Base-by-base conservation (phyloP, 2,329 filamentous ascomycete species). In the Chaetomiaceae sp. region DNA sequence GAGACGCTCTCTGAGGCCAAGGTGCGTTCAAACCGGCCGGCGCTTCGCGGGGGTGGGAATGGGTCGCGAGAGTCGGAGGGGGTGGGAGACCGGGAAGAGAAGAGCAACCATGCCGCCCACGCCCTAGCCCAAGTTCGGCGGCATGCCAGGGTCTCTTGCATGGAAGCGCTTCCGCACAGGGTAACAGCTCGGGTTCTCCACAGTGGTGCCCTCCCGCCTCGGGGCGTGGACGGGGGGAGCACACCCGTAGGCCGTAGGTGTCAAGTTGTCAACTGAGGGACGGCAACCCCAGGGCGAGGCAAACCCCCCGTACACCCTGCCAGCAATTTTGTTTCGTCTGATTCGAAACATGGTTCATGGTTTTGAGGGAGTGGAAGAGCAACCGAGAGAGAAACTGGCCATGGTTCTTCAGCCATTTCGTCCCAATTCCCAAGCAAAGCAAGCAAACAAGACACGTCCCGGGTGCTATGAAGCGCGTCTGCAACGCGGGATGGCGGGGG, bases 401-500 rank as follows among this genome's bases (percentile, higher is more conserved):
- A n/a, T n/a, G n/a, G n/a, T n/a, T n/a, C n/a, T n/a, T n/a, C n/a
- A n/a, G n/a, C n/a, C n/a, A n/a, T n/a, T n/a, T n/a, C n/a, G n/a
- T n/a, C n/a, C n/a, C n/a, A n/a, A n/a, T n/a, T n/a, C n/a, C n/a
- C n/a, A n/a, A n/a, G n/a, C n/a, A n/a, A n/a, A n/a, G n/a, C n/a
- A n/a, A n/a, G n/a, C n/a, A n/a, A n/a, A n/a, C n/a, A n/a, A n/a
- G n/a, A n/a, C n/a, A n/a, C n/a, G n/a, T n/a, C n/a, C 25, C 9
- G 25, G 25, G 5, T 27, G 25, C 25, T 27, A 9, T 27, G 30
- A 49, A 42, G 47, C 37, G 20, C 30, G 50, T 36, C 21, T 14
- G 40, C 6, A 23, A 40, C 49, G 42, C 42, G 49, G 49, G 49
- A 41, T 52, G 42, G 49, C 42, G 49, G 42, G 42, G 49, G 6